Evolutionary conservation across 495 filamentous ascomycete species (phyloP).

Genomic region (Neurospora sp.): DNA sequence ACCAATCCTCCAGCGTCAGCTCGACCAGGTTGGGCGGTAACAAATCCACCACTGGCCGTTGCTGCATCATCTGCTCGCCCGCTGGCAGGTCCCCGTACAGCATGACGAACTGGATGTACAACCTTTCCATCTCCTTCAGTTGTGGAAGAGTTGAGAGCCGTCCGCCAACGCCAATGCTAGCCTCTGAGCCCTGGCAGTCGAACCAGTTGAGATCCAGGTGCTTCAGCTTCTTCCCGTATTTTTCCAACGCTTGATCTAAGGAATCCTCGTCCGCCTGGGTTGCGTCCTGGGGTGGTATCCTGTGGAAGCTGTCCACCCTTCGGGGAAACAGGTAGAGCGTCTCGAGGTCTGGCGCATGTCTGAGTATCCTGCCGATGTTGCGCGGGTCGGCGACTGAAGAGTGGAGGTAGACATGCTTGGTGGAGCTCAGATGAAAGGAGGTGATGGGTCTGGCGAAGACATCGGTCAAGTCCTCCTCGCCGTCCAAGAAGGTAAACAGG

Average conservation of each 20-base stretch:
- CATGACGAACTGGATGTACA: conserved; percentile 19
- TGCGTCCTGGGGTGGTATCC: background rate
- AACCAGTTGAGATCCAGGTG: conserved; percentile 22
- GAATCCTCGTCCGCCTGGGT: conserved; percentile 9
- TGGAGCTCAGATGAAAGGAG: background rate
- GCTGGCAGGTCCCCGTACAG: conserved; percentile 13
- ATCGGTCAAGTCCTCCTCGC: too few relatives aligned
- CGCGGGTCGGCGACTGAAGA: conserved; percentile 15
- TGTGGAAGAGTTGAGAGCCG: conserved; percentile 15
- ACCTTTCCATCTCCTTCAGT: conserved; percentile 10
- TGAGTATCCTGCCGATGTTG: conserved; percentile 16
- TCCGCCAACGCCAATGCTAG: conserved; percentile 17
- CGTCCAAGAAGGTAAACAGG: conserved; percentile 3
- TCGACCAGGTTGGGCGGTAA: conserved; percentile 24
- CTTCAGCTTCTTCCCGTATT: conserved; percentile 16
- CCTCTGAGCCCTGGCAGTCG: conserved; percentile 9
- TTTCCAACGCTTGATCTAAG: conserved; percentile 15
- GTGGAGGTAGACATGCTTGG: conserved; percentile 23
- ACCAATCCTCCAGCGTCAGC: conserved; percentile 25
- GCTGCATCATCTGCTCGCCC: conserved; percentile 2
- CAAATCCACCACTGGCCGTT: conserved; percentile 9
- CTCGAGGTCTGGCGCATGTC: conserved; percentile 18
- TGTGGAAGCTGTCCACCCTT: background rate
- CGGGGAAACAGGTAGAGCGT: conserved; percentile 24
- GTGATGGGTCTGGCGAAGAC: background rate